Base-by-base conservation (phyloP, 345 rosid genomes). In the Camelina neglecta region DNA sequence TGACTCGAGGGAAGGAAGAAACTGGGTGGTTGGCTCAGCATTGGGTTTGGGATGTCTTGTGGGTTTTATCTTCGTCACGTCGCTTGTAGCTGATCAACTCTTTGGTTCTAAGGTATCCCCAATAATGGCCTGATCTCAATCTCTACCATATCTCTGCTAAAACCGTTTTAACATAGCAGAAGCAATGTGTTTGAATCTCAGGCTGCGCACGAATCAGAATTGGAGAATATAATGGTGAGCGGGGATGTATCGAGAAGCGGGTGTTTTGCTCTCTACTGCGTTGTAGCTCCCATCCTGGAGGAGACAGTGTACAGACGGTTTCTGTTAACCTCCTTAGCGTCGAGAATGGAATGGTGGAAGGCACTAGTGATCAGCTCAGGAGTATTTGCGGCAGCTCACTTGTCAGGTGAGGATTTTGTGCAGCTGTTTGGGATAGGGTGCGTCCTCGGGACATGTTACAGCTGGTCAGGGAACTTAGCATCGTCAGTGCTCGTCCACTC, bases 231-330 rank as follows among this genome's bases (percentile, higher is more conserved):
- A 59, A 86, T 91, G 58, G 65, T 6, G 35, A 87, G 83, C 72
- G 80, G 85, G 60, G 72, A 82, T 72, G 72, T 81, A 50, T 77
- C 94, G 6, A 87, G 80, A 80, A 74, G 45, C 48, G 90, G 90
- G 1, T 84, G 88, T 58, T 41, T 85, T 59, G 77, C 83, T 3
- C 86, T 92, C 44, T 85, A 84, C 80, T 90, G 98, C 73, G 8
- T 84, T 57, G 56, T 85, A 53, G 86, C 96, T 60, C 96, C 98
- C 8, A 18, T 87, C 36, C 45, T 91, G 7, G 98, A 93, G 77
- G 98, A 93, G 85, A 75, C 77, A 4, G 80, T 93, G 51, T 93
- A 91, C 83, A 84, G 98, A 84, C 90, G 96, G 2, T 93, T 90
- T 74, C 84, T 91, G 8, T 54, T 93, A 82, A 82, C 80, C 23